Base-by-base conservation (phyloP, 1,284 basidiomycete species). In the Irpex rosettiformis region DNA sequence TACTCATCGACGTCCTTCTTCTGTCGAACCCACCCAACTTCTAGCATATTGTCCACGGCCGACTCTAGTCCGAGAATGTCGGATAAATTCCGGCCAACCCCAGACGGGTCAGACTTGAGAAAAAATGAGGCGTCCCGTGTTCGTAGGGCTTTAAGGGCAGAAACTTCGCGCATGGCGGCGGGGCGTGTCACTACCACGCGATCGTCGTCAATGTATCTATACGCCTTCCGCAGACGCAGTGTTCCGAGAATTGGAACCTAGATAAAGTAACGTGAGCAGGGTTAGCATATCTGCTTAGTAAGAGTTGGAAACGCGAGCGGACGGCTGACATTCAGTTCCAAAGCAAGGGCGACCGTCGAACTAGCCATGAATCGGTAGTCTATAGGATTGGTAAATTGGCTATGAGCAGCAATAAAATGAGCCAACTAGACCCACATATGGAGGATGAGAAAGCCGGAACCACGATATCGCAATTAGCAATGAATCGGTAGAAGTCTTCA, bases 201-300 rank as follows among this genome's bases (percentile, higher is more conserved):
- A 54, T 70, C 66, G 60, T 77, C 73, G 61, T 75, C 69, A 47
- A 71, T 70, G 58, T 75, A 73, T 3, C 65, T 66, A 57, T 77
- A 77, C 29, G 73, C 64, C 37, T 64, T 64, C 25, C 71, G 69
- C 52, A 69, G 73, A 54, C 72, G 74, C 16, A 65, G 58, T 6
- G 73, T 76, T 7, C 71, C 71, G 25, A 77, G 67, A 27, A 75
- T 70, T 5, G 75, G 74, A 2, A 74, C 66, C 73, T 75, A 58
- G 1, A 1, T 75, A 58, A 2, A 1, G n/a, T 25, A 22, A 33
- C 6, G 16, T 8, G 33, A 16, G 5, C 33, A 16, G 33, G 33
- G 21, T 22, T 11, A 22, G 24, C 48, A 16, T 3, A 27, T n/a
- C n/a, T n/a, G 48, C 51, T n/a, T 3, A 43, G 56, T 18, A 24